Evolutionary conservation across 192 early-diverging fungal genomes (phyloP).

Genomic region (Coemansia sp.): DNA sequence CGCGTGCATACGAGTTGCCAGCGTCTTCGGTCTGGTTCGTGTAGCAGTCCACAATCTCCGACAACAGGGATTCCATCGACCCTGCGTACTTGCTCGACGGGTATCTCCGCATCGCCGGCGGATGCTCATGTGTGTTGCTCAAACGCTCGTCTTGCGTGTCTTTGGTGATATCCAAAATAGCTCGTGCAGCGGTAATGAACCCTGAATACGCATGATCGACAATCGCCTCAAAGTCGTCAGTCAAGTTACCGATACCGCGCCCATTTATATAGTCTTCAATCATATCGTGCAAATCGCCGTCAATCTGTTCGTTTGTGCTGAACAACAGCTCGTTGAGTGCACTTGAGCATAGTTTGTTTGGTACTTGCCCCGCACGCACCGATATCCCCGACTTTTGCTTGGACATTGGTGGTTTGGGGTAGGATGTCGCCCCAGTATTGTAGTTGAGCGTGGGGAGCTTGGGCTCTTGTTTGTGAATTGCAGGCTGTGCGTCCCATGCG

Average conservation of each 20-base stretch:
- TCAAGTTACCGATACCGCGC: conserved; percentile 8
- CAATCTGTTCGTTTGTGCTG: conserved; percentile 37
- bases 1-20: neutral
- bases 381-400: conserved; percentile 13
- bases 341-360: conserved; percentile 15
- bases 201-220: conserved; percentile 30
- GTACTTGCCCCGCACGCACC: conserved; percentile 11
- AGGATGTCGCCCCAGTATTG: too few species aligned
- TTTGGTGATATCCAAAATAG: conserved; percentile 20
- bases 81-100: conserved; percentile 10
- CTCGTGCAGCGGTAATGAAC: conserved; percentile 26
- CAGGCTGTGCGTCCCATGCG: neutral
- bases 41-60: conserved; percentile 32
- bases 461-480: too few species aligned
- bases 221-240: conserved; percentile 22
- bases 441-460: neutral
- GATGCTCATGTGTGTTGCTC: neutral
- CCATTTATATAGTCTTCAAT: conserved; percentile 28
- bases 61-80: conserved; percentile 25
- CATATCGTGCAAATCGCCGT: conserved; percentile 25
- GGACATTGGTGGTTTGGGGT: too few species aligned
- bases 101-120: neutral
- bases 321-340: conserved; percentile 49
- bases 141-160: conserved; percentile 2
- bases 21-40: conserved; percentile 12